Evolutionary conservation across 805 yeast genomes (phyloP), one percentile per base, ranked within the genome.

Genomic region (Kuraishia floccosa): DNA sequence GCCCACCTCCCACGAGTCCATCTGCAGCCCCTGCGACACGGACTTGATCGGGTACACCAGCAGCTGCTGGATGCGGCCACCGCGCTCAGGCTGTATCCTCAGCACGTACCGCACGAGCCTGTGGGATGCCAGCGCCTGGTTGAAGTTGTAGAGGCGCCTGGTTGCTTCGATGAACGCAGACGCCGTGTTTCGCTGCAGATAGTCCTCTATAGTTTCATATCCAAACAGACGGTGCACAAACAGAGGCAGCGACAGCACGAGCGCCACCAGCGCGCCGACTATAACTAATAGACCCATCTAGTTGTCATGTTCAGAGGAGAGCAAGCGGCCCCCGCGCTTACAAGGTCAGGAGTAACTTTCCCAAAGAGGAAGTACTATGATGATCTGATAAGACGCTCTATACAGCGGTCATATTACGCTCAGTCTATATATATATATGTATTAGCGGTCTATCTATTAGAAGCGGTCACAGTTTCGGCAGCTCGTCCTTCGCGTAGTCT

Each of bases 21-120:
- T 44, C n/a, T 30, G 32, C 21, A 43, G 17, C 3, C 46, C 52
- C 3, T 43, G 43, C 20, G 44, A 35, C 6, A 42, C 42, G 1
- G 51, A 45, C 31, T 47, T 47, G 28, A 47, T 39, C 3, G 52
- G 52, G 33, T 47, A 40, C 5, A 43, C 39, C 3, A 37, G 28
- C 10, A 46, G 21, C 12, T 30, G 27, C 6, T 14, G 13, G n/a
- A 30, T 18, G 11, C 16, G n/a, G 5, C 31, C 31, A 5, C 31
- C 31, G 21, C 24, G n/a, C 22, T 30, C 31, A 4, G 23, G 23
- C n/a, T n/a, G 6, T 5, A 28, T 4, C n/a, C 21, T 5, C 16
- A 16, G 21, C 5, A 28, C 5, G 13, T 12, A 8, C 25, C 17
- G 23, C 13, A 16, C 18, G 14, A 28, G 22, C 12, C 19, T 10